phyloP scores from a whole-genome alignment of 2,329 filamentous ascomycete species.

The Alternaria ventricosa region DNA sequence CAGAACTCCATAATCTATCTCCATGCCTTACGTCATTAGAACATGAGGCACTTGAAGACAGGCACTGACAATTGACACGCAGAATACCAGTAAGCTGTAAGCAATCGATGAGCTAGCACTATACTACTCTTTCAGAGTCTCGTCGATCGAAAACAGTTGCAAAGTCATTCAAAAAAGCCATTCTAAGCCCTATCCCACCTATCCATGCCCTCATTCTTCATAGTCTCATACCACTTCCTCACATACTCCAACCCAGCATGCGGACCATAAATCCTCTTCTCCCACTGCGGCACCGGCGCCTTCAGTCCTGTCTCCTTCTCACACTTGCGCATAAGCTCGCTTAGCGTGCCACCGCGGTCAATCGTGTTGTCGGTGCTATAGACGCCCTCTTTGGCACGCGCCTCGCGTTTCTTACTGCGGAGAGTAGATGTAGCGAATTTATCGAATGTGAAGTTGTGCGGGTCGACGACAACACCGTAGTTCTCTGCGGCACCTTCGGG shows the following conservation, averaged over 20 bases:
- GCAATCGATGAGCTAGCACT: too few relatives aligned
- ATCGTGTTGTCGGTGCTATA: slow-evolving; percentile 41
- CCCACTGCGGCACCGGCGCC: slow-evolving; percentile 54
- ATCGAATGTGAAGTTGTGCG: slow-evolving; percentile 47
- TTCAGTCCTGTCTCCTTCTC: slow-evolving; percentile 53
- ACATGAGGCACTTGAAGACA: background rate
- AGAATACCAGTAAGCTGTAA: too few relatives aligned
- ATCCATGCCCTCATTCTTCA: slow-evolving; percentile 35
- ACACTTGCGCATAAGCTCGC: slow-evolving; percentile 46
- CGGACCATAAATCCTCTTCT: slow-evolving; percentile 54
- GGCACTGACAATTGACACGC: too few relatives aligned
- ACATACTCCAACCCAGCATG: slow-evolving; percentile 55
- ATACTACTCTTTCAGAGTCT: too few relatives aligned
- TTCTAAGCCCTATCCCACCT: slow-evolving; percentile 28
- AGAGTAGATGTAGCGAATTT: slow-evolving; percentile 46
- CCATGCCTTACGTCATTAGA: background rate
- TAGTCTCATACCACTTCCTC: slow-evolving; percentile 52
- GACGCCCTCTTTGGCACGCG: slow-evolving; percentile 22
- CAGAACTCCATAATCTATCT: background rate
- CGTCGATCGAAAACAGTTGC: too few relatives aligned
- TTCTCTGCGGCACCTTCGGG: slow-evolving; percentile 51
- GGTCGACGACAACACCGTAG: slow-evolving; percentile 56
- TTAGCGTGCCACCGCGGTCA: slow-evolving; percentile 54
- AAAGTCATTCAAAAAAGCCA: background rate
- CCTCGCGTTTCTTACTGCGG: slow-evolving; percentile 39